These are phyloP conservation scores for Macadamia integrifolia DNA, from an alignment of 164 flowering plant species.

Conservation along the genomic window DNA sequence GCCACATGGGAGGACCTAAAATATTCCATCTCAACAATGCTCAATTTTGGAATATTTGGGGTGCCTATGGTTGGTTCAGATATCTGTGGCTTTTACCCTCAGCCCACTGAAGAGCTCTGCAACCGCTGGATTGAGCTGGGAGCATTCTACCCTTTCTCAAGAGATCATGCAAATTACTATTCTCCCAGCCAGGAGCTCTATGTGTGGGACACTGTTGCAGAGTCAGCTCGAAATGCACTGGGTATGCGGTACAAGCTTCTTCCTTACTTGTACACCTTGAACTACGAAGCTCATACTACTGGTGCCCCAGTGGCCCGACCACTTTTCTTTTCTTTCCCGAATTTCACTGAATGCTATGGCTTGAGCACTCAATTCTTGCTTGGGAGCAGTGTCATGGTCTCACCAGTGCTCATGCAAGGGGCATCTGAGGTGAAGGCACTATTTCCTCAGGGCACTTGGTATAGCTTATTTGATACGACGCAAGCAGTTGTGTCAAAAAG, in stretches of 20 bases:
- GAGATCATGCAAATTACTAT: conserved; percentile 70
- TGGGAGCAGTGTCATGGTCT: conserved; percentile 67
- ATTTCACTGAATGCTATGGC: conserved; percentile 34
- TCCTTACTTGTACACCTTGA: conserved; percentile 77
- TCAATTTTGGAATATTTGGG: conserved; percentile 81
- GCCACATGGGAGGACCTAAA: conserved; percentile 69
- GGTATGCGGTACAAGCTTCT: conserved; percentile 78
- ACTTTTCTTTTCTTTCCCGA: conserved; percentile 76
- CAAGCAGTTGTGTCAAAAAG: conserved; percentile 33
- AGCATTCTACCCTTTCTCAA: conserved; percentile 86
- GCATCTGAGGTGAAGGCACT: conserved; percentile 41
- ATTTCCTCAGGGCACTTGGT: conserved; percentile 84
- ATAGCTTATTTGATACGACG: conserved; percentile 62
- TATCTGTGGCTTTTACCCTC: conserved; percentile 84
- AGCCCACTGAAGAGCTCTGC: conserved; percentile 80
- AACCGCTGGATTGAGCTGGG: conserved; percentile 91
- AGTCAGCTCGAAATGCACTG: conserved; percentile 70
- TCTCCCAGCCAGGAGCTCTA: conserved; percentile 85
- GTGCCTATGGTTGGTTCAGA: conserved; percentile 93
- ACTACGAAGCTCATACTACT: conserved; percentile 59
- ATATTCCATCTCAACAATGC: conserved; percentile 70
- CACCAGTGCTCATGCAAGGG: conserved; percentile 58
- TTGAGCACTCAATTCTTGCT: conserved; percentile 75
- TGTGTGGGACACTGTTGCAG: conserved; percentile 68
- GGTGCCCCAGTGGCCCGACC: conserved; percentile 90